Conservation (phyloP, 768 basidiomycete genomes). For the Steccherinum ochraceum region DNA sequence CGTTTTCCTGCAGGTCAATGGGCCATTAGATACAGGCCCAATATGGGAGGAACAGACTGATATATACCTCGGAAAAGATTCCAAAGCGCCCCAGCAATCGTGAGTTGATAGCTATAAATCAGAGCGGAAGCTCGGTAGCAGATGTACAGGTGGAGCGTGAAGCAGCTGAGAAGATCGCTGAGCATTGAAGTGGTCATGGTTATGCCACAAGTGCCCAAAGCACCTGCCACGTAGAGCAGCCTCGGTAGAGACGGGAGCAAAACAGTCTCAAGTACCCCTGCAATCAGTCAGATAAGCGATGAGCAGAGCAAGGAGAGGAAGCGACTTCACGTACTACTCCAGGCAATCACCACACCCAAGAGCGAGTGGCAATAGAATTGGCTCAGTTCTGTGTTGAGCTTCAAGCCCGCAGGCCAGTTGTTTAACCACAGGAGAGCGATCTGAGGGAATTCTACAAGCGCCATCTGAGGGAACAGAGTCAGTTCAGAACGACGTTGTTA, state of each 20-base stretch:
- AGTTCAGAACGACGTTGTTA: constrained; percentile 26
- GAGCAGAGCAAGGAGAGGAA: constrained; percentile 6
- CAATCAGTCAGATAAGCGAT: background rate
- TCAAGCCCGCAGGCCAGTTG: constrained; percentile 93
- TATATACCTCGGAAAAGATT: constrained; percentile 80
- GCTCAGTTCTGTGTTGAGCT: constrained; percentile 94
- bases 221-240: constrained; percentile 22
- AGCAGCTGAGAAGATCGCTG: constrained; percentile 57
- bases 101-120: constrained; percentile 57
- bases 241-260: constrained; percentile 30
- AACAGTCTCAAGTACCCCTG: constrained; percentile 20
- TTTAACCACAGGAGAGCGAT: constrained; percentile 75
- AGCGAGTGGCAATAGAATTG: constrained; percentile 74
- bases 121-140: constrained; percentile 59
- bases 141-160: constrained; percentile 67
- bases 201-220: constrained; percentile 35
- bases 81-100: constrained; percentile 64
- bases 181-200: constrained; percentile 63
- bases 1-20: constrained; percentile 59
- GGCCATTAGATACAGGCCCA: background rate
- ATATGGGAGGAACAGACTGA: background rate
- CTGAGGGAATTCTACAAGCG: constrained; percentile 44
- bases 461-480: background rate
- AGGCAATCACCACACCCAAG: constrained; percentile 54
- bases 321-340: constrained; percentile 56